These are phyloP conservation scores for Botryobasidium botryosum DNA, from an alignment of 768 basidiomycete genomes.

Conservation along the genomic window DNA sequence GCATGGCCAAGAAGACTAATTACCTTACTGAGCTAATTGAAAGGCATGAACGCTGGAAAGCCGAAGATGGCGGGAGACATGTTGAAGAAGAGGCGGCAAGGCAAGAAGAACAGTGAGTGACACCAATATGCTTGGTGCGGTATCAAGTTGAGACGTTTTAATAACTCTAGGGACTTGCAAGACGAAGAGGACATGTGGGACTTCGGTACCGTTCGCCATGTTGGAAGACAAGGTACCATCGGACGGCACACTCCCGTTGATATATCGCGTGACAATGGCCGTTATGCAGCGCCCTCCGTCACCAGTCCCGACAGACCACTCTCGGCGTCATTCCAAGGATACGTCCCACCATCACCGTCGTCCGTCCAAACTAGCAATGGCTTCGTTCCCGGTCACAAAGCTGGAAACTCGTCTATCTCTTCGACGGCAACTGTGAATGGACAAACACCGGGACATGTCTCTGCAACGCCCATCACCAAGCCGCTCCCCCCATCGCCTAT, in stretches of 20 bases:
- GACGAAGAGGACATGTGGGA: slow-evolving; percentile 79
- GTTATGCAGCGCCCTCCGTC: not conserved
- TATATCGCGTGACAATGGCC: not conserved
- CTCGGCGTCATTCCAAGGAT: no score
- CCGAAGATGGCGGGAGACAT: slow-evolving; percentile 62
- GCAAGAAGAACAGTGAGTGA: slow-evolving; percentile 45
- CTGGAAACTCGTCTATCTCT: no score
- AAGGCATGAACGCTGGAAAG: slow-evolving; percentile 82
- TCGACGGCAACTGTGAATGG: no score
- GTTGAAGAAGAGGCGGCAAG: slow-evolving; percentile 54
- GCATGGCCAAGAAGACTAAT: slow-evolving; percentile 84
- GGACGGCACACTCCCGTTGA: no score
- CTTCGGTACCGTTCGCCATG: slow-evolving; percentile 86
- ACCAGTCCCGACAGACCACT: no score
- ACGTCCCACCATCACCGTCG: no score
- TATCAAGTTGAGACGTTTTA: not conserved
- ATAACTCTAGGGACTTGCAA: slow-evolving; percentile 29
- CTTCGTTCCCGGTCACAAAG: no score
- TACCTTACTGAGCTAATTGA: slow-evolving; percentile 95
- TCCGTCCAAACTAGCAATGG: no score
- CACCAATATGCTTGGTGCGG: slow-evolving; percentile 3
- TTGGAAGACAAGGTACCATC: slow-evolving; percentile 39
- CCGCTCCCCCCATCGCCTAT: no score
- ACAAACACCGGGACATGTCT: no score
- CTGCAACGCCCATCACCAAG: no score